Conservation (phyloP, 2,329 filamentous ascomycete genomes). For the Emergomyces africanus region DNA sequence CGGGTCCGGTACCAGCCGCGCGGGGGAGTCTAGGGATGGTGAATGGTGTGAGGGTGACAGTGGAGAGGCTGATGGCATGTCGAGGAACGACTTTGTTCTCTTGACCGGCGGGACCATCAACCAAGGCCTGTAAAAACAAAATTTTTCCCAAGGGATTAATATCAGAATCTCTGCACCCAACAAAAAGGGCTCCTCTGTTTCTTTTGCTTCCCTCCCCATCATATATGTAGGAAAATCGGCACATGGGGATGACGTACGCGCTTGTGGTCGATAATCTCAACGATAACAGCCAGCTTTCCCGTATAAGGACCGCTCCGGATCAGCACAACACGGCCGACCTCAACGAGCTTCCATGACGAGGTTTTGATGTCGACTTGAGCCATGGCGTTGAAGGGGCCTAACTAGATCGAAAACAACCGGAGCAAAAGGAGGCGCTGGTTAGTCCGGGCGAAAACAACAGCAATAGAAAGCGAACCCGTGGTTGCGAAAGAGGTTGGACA, state of each 20-base stretch:
- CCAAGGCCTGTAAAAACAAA: slow-evolving; percentile 57
- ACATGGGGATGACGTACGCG: slow-evolving; percentile 58
- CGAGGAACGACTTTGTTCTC: slow-evolving; percentile 69
- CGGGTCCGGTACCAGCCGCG: slow-evolving; percentile 64
- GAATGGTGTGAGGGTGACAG: slow-evolving; percentile 80
- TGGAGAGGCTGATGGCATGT: slow-evolving; percentile 69
- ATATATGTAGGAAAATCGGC: background rate
- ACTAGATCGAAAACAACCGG: slow-evolving; percentile 29
- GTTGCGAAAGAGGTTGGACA: background rate
- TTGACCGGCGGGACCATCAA: slow-evolving; percentile 85
- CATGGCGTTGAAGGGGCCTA: slow-evolving; percentile 51
- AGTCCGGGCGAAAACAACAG: slow-evolving; percentile 1
- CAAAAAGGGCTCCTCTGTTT: background rate
- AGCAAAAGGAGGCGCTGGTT: slow-evolving; percentile 2
- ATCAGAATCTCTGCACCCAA: slow-evolving; percentile 3
- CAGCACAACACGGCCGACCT: slow-evolving; percentile 95
- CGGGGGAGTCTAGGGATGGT: slow-evolving; percentile 77
- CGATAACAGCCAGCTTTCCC: slow-evolving; percentile 83
- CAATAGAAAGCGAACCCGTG: background rate
- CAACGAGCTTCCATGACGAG: slow-evolving; percentile 87
- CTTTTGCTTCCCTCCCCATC: background rate
- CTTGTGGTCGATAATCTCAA: slow-evolving; percentile 99
- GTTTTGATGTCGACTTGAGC: slow-evolving; percentile 70
- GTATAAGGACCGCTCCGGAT: slow-evolving; percentile 70
- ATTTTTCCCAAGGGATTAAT: background rate